These are phyloP conservation scores for Neonothopanus nambi DNA, from an alignment of 1,284 basidiomycete genomes.

Conservation along the genomic window DNA sequence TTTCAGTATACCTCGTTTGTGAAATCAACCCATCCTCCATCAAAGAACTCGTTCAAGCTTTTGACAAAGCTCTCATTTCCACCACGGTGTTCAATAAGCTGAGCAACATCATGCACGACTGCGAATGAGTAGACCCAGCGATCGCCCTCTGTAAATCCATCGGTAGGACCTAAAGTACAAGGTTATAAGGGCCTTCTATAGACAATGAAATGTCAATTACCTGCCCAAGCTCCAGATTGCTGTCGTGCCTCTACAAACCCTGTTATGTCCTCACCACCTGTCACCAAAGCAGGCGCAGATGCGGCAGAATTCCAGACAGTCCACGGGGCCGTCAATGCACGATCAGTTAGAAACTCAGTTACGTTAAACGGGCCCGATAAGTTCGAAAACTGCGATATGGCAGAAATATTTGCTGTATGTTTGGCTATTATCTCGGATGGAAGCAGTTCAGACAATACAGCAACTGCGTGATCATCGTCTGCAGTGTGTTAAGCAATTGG, in stretches of 20 bases:
- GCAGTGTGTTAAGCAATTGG: not conserved
- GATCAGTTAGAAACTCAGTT: slow-evolving; percentile 47
- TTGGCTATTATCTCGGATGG: not conserved
- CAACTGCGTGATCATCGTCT: slow-evolving; percentile 82
- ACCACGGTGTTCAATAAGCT: slow-evolving; percentile 63
- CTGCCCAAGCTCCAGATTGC: slow-evolving; percentile 70
- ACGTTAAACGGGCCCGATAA: slow-evolving; percentile 44
- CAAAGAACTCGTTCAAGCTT: slow-evolving; percentile 77
- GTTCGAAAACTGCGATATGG: not conserved
- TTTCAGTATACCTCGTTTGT: slow-evolving; percentile 70
- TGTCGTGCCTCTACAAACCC: slow-evolving; percentile 84
- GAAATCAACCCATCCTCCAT: slow-evolving; percentile 81
- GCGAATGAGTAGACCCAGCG: slow-evolving; percentile 84
- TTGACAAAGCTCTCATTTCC: slow-evolving; percentile 64
- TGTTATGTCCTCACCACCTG: slow-evolving; percentile 9
- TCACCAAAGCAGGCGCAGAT: not conserved
- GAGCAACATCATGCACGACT: slow-evolving; percentile 70
- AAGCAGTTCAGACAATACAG: slow-evolving; percentile 50
- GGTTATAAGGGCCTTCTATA: not conserved
- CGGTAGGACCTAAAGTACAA: slow-evolving; percentile 1
- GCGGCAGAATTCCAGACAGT: slow-evolving; percentile 72
- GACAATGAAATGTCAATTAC: slow-evolving; percentile 28
- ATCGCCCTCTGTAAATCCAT: slow-evolving; percentile 53
- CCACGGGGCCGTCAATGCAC: slow-evolving; percentile 59
- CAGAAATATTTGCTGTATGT: not conserved